A percentile compares a stretch with the other conserved stretches of the same genome.
Conservation (phyloP, 2,329 filamentous ascomycete species). For the Dactylella cylindrospora region DNA sequence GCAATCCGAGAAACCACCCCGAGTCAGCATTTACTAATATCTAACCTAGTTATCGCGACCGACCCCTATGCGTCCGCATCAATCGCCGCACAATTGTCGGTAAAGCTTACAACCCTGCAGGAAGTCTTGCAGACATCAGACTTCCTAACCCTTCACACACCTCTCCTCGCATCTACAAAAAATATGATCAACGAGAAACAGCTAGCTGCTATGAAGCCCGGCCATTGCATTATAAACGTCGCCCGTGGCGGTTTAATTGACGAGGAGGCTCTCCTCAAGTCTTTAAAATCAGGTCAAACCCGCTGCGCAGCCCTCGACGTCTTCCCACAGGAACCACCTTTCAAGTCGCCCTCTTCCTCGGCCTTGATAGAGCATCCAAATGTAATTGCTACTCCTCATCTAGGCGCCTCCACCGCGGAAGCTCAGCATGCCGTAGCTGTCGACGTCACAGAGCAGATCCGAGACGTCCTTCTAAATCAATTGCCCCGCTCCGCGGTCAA, state of each 20-base stretch:
- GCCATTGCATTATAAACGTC: conserved; percentile 74
- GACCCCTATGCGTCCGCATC: conserved; percentile 76
- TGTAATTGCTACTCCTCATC: conserved; percentile 75
- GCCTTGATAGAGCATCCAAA: conserved; percentile 68
- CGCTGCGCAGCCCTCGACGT: conserved; percentile 78
- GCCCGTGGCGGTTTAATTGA: conserved; percentile 79
- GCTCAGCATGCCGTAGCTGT: conserved; percentile 82
- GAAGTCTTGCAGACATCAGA: conserved; percentile 68
- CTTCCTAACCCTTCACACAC: conserved; percentile 79
- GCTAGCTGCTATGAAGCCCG: conserved; percentile 69
- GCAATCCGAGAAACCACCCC: background rate
- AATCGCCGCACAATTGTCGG: conserved; percentile 68
- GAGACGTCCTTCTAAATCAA: conserved; percentile 70
- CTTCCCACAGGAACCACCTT: conserved; percentile 72
- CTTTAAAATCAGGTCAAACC: conserved; percentile 69
- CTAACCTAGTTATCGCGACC: conserved; percentile 61
- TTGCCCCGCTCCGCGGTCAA: conserved; percentile 77
- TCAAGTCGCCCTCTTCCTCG: conserved; percentile 62
- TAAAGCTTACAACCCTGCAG: conserved; percentile 61
- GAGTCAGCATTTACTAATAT: no score
- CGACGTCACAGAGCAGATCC: conserved; percentile 78
- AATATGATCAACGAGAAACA: conserved; percentile 71
- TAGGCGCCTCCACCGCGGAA: conserved; percentile 77
- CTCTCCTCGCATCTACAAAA: conserved; percentile 73
- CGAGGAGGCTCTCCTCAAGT: conserved; percentile 69